Base-by-base conservation (phyloP, 2,329 filamentous ascomycete species). In the Beauveria sp. region DNA sequence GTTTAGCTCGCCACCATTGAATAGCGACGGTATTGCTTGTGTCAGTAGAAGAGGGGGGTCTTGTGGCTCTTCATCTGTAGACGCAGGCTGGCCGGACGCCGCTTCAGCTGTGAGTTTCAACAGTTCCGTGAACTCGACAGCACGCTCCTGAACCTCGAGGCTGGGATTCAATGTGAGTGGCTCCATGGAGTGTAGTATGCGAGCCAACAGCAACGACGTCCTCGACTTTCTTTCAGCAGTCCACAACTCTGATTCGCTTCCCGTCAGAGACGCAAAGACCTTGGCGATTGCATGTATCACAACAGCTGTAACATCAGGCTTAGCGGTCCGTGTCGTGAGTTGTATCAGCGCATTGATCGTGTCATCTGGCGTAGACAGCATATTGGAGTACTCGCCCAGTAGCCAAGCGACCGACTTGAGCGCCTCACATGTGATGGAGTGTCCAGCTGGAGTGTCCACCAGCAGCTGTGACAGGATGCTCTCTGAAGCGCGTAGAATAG, bases 101-200 rank as follows among this genome's bases (percentile, higher is more conserved):
- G 93, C 92, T 75, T 99, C 94, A 1, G 87, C 86, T 2, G 91
- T 91, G 50, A 99, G 80, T 62, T 91, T 91, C 68, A 97, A 84
- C 14, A 97, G 80, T 71, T 99, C 94, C 0, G 92, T 82, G 67
- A 96, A 96, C 70, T 97, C 92, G 1, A 97, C 92, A 3, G 92
- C 89, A 61, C 94, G 85, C 73, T 97, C 94, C 74, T 99, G 94
- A 3, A 99, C 92, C 71, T 99, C 94, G 1, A 99, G 80, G 67
- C 87, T 91, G 0, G 93, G 92, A 71, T 97, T 91, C 46, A 87
- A 80, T 0, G 87, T 85, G 18, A 97, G 75, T 1, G 87, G 84
- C 68, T 97, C 92, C 24, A 96, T 77, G 53, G 90, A 88, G 70
- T 94, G 85, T 22, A 96, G 84, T 7, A 97, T 85, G 2, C 92